These are phyloP conservation scores for Apiospora rasikravindrae DNA, from an alignment of 2,329 filamentous ascomycete genomes.

Conservation along the genomic window DNA sequence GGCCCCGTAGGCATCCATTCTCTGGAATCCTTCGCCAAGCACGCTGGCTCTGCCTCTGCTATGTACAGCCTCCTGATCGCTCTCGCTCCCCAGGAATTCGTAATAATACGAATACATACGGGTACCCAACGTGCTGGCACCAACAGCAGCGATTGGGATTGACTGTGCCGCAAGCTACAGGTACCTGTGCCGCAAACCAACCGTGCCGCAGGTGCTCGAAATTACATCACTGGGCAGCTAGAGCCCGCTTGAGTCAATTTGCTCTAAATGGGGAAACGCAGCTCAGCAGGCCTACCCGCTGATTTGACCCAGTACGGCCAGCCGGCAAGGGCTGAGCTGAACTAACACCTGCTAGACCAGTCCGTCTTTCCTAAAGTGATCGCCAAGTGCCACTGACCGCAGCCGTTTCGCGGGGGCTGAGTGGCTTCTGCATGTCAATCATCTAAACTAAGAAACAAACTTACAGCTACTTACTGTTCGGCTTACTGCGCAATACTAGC, in stretches of 20 bases:
- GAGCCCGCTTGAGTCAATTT: neutral
- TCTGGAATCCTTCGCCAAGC: neutral
- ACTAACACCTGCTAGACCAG: neutral
- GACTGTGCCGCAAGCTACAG: neutral
- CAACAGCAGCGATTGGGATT: neutral
- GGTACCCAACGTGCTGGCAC: neutral
- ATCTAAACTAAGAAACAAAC: neutral
- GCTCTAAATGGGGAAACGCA: neutral
- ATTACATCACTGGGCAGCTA: neutral
- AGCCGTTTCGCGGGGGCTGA: neutral
- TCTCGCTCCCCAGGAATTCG: neutral
- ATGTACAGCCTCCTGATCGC: constrained; percentile 9
- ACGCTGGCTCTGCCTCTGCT: neutral
- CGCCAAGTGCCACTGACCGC: neutral
- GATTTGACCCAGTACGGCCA: neutral
- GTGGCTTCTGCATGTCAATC: neutral
- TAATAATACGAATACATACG: neutral
- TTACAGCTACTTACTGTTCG: neutral
- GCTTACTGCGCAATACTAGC: neutral
- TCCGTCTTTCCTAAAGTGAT: neutral
- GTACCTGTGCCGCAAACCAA: neutral
- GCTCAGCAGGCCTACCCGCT: neutral
- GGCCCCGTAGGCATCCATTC: neutral
- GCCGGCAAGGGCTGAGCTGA: constrained; percentile 7
- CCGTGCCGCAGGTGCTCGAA: neutral